Conservation (phyloP, 2,329 filamentous ascomycete genomes). For the Colletotrichum neosansevieriae region DNA sequence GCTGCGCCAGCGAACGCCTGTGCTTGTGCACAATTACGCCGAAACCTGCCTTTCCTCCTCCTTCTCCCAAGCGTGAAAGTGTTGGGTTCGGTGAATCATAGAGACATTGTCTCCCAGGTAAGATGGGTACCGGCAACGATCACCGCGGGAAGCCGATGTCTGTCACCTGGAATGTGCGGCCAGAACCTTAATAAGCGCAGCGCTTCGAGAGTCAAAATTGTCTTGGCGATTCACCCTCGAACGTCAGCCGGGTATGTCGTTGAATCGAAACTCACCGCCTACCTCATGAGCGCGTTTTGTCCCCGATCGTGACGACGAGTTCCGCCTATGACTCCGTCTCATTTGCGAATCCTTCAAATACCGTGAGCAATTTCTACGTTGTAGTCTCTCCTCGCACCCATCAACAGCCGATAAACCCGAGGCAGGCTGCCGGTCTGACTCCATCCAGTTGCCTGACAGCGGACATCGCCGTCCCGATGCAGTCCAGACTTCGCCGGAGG, state of each 20-base stretch:
- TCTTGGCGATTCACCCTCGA: too few relatives aligned
- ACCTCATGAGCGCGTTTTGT: neutral
- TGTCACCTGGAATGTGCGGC: slow-evolving; percentile 21
- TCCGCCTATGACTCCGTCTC: too few relatives aligned
- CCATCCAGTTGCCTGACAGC: neutral
- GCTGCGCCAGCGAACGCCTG: neutral
- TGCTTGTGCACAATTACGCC: too few relatives aligned
- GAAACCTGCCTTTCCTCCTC: neutral
- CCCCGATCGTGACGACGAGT: neutral
- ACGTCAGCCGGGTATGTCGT: neutral
- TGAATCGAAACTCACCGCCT: neutral
- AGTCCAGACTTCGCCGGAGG: slow-evolving; percentile 9
- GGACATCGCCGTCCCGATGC: neutral
- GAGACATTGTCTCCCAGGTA: neutral
- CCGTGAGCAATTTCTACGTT: too few relatives aligned
- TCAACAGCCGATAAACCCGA: too few relatives aligned
- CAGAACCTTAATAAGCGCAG: slow-evolving; percentile 17
- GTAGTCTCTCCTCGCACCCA: too few relatives aligned
- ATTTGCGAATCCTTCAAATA: too few relatives aligned
- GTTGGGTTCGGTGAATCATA: slow-evolving; percentile 17
- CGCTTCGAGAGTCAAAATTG: neutral
- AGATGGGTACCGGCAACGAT: neutral
- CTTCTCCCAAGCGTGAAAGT: too few relatives aligned
- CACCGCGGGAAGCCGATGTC: slow-evolving; percentile 1
- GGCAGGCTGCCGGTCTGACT: neutral